Evolutionary conservation across 1,139 yeast species (phyloP).

Genomic region (Magnusiomyces fungicola): DNA sequence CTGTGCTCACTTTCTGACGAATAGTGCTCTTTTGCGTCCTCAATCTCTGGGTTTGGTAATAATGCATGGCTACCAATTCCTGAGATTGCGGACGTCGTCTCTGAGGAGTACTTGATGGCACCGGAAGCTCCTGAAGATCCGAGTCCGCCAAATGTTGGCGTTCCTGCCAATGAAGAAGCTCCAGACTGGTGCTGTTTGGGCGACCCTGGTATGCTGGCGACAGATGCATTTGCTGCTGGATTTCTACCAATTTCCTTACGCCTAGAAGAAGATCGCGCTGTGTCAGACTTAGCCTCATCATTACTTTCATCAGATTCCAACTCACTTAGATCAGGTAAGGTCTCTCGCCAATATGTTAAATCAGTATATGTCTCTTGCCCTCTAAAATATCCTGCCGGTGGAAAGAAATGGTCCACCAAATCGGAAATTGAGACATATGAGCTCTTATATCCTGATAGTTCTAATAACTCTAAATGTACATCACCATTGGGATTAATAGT

Average conservation of each 20-base stretch:
- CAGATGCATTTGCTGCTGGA: not conserved
- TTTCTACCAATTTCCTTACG: conserved; percentile 20
- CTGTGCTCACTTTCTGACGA: not conserved
- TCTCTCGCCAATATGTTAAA: conserved; percentile 87
- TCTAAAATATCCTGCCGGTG: conserved; percentile 43
- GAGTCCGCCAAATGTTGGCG: too few relatives aligned
- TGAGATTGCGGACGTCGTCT: not conserved
- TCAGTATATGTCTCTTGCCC: conserved; percentile 61
- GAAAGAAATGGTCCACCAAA: conserved; percentile 94
- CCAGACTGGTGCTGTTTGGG: too few relatives aligned
- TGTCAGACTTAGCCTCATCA: not conserved
- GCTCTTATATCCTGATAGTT: conserved; percentile 85
- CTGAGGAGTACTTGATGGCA: not conserved
- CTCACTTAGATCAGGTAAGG: conserved; percentile 57
- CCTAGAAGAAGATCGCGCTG: conserved; percentile 20
- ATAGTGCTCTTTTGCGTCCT: not conserved
- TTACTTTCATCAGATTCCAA: conserved; percentile 35
- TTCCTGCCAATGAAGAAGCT: too few relatives aligned
- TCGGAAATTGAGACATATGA: conserved; percentile 88
- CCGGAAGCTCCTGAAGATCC: too few relatives aligned
- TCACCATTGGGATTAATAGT: conserved; percentile 97
- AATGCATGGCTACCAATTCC: not conserved
- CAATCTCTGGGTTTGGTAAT: not conserved
- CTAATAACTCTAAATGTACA: conserved; percentile 93
- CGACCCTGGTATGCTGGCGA: not conserved